Conservation (phyloP, 371 early-diverging fungal species). For the Rhizomucor pusillus region DNA sequence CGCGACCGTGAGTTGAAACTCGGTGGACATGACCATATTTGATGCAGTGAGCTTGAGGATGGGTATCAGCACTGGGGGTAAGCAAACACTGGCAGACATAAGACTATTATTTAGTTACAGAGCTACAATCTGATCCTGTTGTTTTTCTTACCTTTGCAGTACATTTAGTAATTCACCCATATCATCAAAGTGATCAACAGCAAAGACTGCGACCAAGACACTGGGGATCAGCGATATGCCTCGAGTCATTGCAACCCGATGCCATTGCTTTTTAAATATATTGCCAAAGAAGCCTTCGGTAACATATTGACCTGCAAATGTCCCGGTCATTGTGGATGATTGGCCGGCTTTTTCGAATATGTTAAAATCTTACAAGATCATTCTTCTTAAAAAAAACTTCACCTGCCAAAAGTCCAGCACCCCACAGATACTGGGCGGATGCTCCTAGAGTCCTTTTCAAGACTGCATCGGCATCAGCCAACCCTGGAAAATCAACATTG, state of each 20-base stretch:
- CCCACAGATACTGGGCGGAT: slow-evolving; percentile 64
- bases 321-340: slow-evolving; percentile 75
- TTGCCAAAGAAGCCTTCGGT: slow-evolving; percentile 68
- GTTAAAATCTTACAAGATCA: too few relatives aligned
- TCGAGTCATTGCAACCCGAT: slow-evolving; percentile 63
- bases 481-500: slow-evolving; percentile 34
- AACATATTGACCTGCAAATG: slow-evolving; percentile 74
- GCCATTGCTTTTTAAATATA: slow-evolving; percentile 66
- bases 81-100: slow-evolving; percentile 64
- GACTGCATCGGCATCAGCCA: slow-evolving; percentile 61
- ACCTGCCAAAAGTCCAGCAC: slow-evolving; percentile 63
- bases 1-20: slow-evolving; percentile 35
- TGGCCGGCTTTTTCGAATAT: slow-evolving; percentile 67
- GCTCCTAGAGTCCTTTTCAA: slow-evolving; percentile 54
- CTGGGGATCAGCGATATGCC: slow-evolving; percentile 66
- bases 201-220: slow-evolving; percentile 62
- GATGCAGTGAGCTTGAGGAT: slow-evolving; percentile 62
- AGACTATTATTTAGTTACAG: neutral
- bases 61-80: slow-evolving; percentile 72
- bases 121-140: neutral
- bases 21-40: slow-evolving; percentile 43
- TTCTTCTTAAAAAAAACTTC: neutral
- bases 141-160: slow-evolving; percentile 38
- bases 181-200: slow-evolving; percentile 59
- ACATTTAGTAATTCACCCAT: slow-evolving; percentile 71